These are phyloP conservation scores for Gnomoniopsis sp. DNA, from an alignment of 2,329 filamentous ascomycete genomes.

Conservation along the genomic window DNA sequence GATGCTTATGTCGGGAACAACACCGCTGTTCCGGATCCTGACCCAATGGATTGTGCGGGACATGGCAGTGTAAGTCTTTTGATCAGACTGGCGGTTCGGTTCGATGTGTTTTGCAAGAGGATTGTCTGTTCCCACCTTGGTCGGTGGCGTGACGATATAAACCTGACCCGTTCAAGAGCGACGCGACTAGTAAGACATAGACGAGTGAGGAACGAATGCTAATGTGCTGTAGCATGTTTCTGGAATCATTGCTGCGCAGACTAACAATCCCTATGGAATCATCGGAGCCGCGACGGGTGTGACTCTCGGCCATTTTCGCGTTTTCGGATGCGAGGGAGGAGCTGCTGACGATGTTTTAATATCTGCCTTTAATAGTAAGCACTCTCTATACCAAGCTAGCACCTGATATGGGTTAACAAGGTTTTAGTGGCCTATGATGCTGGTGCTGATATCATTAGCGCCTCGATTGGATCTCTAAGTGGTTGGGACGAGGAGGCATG, in stretches of 20 bases:
- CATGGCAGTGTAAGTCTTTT: constrained; percentile 45
- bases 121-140: no score
- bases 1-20: constrained; percentile 44
- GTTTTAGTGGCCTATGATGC: constrained; percentile 49
- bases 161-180: no score
- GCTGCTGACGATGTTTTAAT: constrained; percentile 44
- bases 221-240: constrained; percentile 42
- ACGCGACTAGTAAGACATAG: no score
- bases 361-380: constrained; percentile 47
- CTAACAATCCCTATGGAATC: constrained; percentile 50
- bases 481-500: constrained; percentile 53
- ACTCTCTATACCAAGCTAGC: not conserved
- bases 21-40: constrained; percentile 40
- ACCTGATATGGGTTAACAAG: not conserved
- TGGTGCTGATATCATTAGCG: constrained; percentile 55
- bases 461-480: constrained; percentile 47
- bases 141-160: no score
- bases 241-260: constrained; percentile 59
- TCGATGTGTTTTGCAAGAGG: not conserved
- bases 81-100: not conserved
- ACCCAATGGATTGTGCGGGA: constrained; percentile 54
- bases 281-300: constrained; percentile 56
- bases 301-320: constrained; percentile 52
- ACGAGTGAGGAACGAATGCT: not conserved
- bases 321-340: constrained; percentile 52